Conservation (phyloP, 2,329 filamentous ascomycete species). For the Sporothrix sp. region DNA sequence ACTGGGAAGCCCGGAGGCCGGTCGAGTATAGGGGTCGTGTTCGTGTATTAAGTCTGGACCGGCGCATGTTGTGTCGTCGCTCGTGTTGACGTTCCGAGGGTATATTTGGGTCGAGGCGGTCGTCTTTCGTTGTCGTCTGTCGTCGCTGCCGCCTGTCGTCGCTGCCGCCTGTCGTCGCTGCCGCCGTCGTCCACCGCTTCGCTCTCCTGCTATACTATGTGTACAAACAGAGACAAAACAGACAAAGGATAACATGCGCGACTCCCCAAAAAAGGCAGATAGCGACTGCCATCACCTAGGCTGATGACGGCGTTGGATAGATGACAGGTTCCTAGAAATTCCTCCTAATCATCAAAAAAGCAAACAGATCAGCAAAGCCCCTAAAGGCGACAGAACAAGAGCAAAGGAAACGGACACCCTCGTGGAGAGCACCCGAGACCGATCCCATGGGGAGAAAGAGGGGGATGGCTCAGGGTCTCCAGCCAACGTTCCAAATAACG, state of each 20-base stretch:
- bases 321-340: constrained; percentile 16
- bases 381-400: not conserved
- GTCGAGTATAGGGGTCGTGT: too few relatives aligned
- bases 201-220: constrained; percentile 5
- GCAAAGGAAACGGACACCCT: not conserved
- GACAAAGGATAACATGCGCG: not conserved
- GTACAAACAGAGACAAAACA: constrained; percentile 6
- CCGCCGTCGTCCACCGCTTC: constrained; percentile 3
- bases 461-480: constrained; percentile 38
- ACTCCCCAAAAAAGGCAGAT: not conserved
- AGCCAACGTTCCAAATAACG: constrained; percentile 63
- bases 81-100: not conserved
- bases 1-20: too few relatives aligned
- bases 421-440: not conserved
- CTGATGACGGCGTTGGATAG: constrained; percentile 13
- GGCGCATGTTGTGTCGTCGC: not conserved
- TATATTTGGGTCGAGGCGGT: not conserved
- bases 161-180: not conserved
- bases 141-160: too few relatives aligned
- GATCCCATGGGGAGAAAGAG: not conserved
- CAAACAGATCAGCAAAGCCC: constrained; percentile 15
- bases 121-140: too few relatives aligned
- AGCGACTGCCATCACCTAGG: constrained; percentile 6
- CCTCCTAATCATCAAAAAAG: constrained; percentile 16
- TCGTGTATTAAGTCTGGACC: too few relatives aligned